Evolutionary conservation across 345 rosid species (phyloP), one percentile per base, ranked within the genome.

Genomic region (Adansonia digitata): DNA sequence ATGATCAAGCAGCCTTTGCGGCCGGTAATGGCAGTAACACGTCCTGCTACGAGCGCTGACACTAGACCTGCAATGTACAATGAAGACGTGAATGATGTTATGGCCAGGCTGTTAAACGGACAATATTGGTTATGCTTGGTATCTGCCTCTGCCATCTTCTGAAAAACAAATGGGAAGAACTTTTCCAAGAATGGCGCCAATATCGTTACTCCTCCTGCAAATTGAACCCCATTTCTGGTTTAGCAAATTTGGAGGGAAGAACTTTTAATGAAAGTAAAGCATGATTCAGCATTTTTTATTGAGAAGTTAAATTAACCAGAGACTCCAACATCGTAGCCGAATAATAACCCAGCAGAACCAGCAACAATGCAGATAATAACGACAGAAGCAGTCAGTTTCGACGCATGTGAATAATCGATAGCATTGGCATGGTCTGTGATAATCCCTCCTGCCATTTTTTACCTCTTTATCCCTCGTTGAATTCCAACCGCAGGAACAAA

Each of bases 61-160:
- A 83, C 55, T 9, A 81, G 68, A 40, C 83, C 84, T 4, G 88
- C 84, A 48, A 85, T 59, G 75, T 85, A 83, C 42, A 85, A 77
- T 0, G 88, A 83, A 5, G 86, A 83, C 7, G 80, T 76, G 45
- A 71, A 82, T 14, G 72, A 51, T 7, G 81, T 80, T 7, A 78
- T 51, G 0, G 31, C 7, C 53, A 69, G 77, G 69, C 78, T 78
- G 53, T 81, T 77, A 52, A 74, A 81, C 74, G 68, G 29, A 71
- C 86, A 83, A 57, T 70, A 79, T 42, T 68, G 81, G 40, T 69
- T 34, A 46, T 70, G 63, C 66, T 81, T 59, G 2, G 59, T 20
- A 22, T 17, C 15, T 2, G 52, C 55, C 63, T 17, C 15, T 2
- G 52, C 55, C 63, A 55, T 29, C 29, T 77, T 80, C 17, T 49